Evolutionary conservation across 78 protist species (phyloP).

Genomic region (Dictyostelium intermedium): DNA sequence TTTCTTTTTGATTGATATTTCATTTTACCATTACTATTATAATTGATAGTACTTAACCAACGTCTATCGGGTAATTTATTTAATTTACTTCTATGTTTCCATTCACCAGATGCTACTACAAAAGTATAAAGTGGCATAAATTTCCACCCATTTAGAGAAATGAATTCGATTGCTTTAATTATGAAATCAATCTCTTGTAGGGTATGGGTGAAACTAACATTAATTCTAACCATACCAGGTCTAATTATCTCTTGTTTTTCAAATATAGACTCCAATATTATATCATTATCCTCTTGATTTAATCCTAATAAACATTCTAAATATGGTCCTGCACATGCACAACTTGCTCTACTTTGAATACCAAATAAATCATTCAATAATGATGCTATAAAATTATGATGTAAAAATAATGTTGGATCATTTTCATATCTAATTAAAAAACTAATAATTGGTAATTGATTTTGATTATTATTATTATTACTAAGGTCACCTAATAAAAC

Average conservation of each 20-base stretch:
- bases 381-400: conserved; percentile 90
- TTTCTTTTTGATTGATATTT: conserved; percentile 29
- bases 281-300: not conserved
- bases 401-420: conserved; percentile 77
- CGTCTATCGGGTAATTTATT: conserved; percentile 44
- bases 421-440: conserved; percentile 28
- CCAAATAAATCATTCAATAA: conserved; percentile 97
- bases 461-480: not conserved
- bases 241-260: conserved; percentile 57
- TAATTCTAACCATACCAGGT: conserved; percentile 58
- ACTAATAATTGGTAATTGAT: conserved; percentile 44
- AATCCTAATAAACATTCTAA: conserved; percentile 87
- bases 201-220: not conserved
- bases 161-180: conserved; percentile 74
- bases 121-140: conserved; percentile 85
- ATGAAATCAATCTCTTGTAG: conserved; percentile 43
- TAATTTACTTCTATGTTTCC: conserved; percentile 73
- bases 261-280: not conserved
- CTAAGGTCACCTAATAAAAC: not conserved
- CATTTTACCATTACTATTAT: conserved; percentile 55
- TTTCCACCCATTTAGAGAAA: conserved; percentile 85
- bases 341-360: conserved; percentile 94
- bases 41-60: conserved; percentile 80
- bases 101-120: conserved; percentile 81
- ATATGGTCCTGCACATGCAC: conserved; percentile 97